A percentile compares a stretch with the other conserved stretches of the same genome.
Conservation (phyloP, 2,329 filamentous ascomycete genomes). For the Aspergillus uvarum region DNA sequence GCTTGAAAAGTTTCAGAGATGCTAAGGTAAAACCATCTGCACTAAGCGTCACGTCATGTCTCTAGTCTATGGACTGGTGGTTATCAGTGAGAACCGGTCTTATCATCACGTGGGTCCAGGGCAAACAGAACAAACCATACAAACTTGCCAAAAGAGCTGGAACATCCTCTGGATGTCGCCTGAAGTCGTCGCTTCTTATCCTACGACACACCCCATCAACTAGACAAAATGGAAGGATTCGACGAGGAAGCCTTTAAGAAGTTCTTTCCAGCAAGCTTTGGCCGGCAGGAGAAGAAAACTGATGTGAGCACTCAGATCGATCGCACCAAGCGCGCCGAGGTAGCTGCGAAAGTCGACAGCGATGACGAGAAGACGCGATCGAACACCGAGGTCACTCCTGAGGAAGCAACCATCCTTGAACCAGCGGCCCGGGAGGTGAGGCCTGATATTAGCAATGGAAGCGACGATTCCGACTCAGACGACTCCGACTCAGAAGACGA, state of each 20-base stretch:
- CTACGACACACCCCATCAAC: conserved; percentile 4
- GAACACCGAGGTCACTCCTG: conserved; percentile 23
- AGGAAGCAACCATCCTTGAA: conserved; percentile 19
- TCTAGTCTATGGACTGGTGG: too few relatives aligned
- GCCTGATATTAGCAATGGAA: conserved; percentile 19
- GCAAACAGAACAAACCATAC: conserved; percentile 25
- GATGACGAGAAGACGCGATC: conserved; percentile 27
- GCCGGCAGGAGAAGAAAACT: conserved; percentile 72
- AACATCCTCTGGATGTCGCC: conserved; percentile 16
- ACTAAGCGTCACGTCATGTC: background rate
- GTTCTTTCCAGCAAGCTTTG: conserved; percentile 81
- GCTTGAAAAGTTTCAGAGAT: too few relatives aligned
- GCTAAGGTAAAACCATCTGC: too few relatives aligned
- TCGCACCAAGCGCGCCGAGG: conserved; percentile 64
- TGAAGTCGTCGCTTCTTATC: background rate
- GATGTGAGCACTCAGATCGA: conserved; percentile 80
- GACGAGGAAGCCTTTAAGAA: conserved; percentile 49
- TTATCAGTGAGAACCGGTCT: background rate
- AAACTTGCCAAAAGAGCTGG: conserved; percentile 23
- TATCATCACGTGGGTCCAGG: background rate
- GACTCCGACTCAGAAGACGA: conserved; percentile 64
- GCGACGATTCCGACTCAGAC: conserved; percentile 54
- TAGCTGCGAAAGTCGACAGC: conserved; percentile 30
- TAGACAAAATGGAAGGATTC: conserved; percentile 40
- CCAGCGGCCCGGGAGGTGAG: conserved; percentile 23